Percentiles rank a stretch among this genome's conserved stretches.
Evolutionary conservation across 1,284 basidiomycete genomes (phyloP).

Genomic region (Kalmanozyma brasiliensis): DNA sequence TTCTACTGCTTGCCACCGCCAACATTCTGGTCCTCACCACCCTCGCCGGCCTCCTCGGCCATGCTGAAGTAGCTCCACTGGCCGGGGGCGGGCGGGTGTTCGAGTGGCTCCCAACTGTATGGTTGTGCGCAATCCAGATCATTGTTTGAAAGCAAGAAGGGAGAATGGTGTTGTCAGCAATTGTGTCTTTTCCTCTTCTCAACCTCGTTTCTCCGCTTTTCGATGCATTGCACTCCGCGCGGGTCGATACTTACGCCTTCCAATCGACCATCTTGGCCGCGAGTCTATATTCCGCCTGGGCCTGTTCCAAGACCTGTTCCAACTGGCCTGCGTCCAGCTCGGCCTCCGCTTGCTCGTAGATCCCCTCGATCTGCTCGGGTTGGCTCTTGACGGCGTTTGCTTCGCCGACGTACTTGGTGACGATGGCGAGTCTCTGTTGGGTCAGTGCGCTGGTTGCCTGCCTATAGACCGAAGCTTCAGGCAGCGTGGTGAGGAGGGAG

Average conservation of each 20-base stretch:
- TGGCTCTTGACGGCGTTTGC: constrained; percentile 71
- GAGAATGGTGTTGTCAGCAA: too few species aligned
- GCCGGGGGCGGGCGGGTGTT: constrained; percentile 80
- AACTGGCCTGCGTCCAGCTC: constrained; percentile 70
- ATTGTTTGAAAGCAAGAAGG: too few species aligned
- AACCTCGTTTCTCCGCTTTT: too few species aligned
- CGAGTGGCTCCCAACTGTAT: constrained; percentile 85
- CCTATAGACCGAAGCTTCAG: constrained; percentile 84
- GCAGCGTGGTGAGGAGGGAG: constrained; percentile 76
- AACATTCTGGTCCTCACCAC: constrained; percentile 49
- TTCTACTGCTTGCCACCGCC: constrained; percentile 30
- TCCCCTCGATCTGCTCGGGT: constrained; percentile 73
- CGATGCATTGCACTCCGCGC: too few species aligned
- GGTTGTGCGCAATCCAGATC: too few species aligned
- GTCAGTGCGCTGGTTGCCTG: constrained; percentile 89
- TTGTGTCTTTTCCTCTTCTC: too few species aligned
- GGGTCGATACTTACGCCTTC: constrained; percentile 90
- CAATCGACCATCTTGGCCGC: constrained; percentile 88
- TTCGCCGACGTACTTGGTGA: constrained; percentile 68
- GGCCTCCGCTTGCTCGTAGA: constrained; percentile 77
- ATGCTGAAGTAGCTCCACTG: constrained; percentile 83
- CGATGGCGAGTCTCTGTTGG: constrained; percentile 80
- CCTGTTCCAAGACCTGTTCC: constrained; percentile 84
- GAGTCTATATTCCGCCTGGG: constrained; percentile 82
- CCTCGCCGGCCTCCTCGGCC: constrained; percentile 63